phyloP scores from a whole-genome alignment of 2,329 filamentous ascomycete genomes.

The Epichloe brachyelytri region DNA sequence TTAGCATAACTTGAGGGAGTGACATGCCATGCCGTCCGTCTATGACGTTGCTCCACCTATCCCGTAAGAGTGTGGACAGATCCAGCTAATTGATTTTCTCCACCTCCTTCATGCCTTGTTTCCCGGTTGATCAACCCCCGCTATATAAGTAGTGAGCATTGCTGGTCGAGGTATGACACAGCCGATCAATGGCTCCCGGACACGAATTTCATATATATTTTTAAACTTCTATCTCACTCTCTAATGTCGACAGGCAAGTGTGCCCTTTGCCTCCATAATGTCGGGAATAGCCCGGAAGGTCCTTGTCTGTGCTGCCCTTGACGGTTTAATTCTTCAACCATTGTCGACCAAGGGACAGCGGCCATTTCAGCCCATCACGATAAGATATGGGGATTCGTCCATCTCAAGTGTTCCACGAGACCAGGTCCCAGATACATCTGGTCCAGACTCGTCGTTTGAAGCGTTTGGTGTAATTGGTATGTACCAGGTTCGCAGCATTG shows the following conservation, averaged over 20 bases:
- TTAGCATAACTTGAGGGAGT: neutral
- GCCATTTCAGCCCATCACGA: constrained; percentile 44
- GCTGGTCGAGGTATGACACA: too few species aligned
- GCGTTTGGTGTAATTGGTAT: constrained; percentile 47
- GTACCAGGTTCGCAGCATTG: constrained; percentile 8
- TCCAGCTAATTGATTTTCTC: neutral
- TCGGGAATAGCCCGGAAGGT: constrained; percentile 68
- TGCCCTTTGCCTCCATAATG: constrained; percentile 37
- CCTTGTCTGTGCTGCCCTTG: constrained; percentile 64
- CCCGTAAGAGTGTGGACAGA: too few species aligned
- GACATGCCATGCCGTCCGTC: neutral
- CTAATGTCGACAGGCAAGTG: neutral
- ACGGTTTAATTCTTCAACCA: constrained; percentile 73
- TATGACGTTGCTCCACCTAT: neutral
- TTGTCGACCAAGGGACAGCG: constrained; percentile 46
- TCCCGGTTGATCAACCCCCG: neutral
- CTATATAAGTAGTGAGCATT: neutral
- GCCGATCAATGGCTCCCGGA: too few species aligned
- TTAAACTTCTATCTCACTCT: neutral
- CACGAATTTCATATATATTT: neutral
- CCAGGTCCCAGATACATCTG: constrained; percentile 29
- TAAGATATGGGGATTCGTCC: constrained; percentile 54
- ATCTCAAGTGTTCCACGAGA: constrained; percentile 33
- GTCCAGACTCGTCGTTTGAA: constrained; percentile 39
- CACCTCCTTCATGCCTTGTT: neutral